A percentile compares a stretch with the other conserved stretches of the same genome.
These are phyloP conservation scores for Laguncularia racemosa DNA, from an alignment of 345 rosid species.

Conservation along the genomic window DNA sequence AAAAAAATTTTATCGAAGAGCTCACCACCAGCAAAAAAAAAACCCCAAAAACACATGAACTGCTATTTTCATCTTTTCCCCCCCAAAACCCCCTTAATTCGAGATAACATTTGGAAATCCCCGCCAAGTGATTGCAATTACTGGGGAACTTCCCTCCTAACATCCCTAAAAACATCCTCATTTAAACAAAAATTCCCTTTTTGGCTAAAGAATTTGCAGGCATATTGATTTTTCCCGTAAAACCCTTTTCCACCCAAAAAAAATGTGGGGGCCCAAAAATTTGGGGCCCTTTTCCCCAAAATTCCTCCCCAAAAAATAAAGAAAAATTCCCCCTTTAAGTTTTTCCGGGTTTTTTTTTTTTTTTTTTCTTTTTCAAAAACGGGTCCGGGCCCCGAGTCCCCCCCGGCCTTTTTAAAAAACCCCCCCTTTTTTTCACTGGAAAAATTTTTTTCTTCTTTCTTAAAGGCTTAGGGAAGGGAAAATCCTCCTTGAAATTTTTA, in stretches of 20 bases:
- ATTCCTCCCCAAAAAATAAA: slow-evolving; percentile 29
- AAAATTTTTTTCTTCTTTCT: slow-evolving; percentile 27
- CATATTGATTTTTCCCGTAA: slow-evolving; percentile 27
- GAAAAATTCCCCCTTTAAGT: slow-evolving; percentile 37
- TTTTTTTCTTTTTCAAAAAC: slow-evolving; percentile 26
- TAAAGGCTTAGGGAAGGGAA: slow-evolving; percentile 10
- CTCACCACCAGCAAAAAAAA: slow-evolving; percentile 41
- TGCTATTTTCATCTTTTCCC: slow-evolving; percentile 33
- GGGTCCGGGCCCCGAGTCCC: slow-evolving; percentile 24
- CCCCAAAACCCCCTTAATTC: slow-evolving; percentile 33
- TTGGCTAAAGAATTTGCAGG: slow-evolving; percentile 44
- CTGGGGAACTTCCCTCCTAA: slow-evolving; percentile 45
- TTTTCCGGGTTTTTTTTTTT: no score
- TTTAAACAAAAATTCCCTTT: slow-evolving; percentile 37
- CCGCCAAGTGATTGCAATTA: slow-evolving; percentile 46
- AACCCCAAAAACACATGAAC: slow-evolving; percentile 43
- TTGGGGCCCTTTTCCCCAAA: slow-evolving; percentile 44
- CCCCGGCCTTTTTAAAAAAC: slow-evolving; percentile 30
- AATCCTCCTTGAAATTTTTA: slow-evolving; percentile 4
- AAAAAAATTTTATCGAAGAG: slow-evolving; percentile 36
- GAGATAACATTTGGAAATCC: slow-evolving; percentile 32
- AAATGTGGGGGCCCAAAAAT: slow-evolving; percentile 40
- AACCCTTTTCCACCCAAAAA: slow-evolving; percentile 33
- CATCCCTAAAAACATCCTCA: slow-evolving; percentile 39
- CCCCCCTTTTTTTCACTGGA: slow-evolving; percentile 28